Base-by-base conservation (phyloP, 2,329 filamentous ascomycete genomes). In the Torrubiellomyces zombiae region DNA sequence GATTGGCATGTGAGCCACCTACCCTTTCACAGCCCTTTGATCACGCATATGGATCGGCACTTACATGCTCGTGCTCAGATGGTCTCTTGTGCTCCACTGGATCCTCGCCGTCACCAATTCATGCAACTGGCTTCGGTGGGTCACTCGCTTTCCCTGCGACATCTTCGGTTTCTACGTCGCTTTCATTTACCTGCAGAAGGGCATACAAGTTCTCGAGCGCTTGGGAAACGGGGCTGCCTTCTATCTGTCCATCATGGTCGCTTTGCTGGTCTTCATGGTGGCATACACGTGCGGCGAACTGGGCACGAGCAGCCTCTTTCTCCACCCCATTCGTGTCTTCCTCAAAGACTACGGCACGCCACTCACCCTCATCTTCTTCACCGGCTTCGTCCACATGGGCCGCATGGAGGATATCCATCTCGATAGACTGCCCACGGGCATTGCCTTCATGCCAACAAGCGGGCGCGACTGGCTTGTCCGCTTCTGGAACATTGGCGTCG, bases 141-240 rank as follows among this genome's bases (percentile, higher is more conserved):
- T 93, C 13, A 93, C 83, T 1, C 67, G 81, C 9, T 93, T 93
- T 45, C 82, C 81, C 14, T 92, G 83, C 52, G 83, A 93, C 48
- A 89, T 86, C 40, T 92, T 93, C 37, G 83, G 82, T 25, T 91
- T 92, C 54, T 92, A 92, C 45, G 82, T 92, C 23, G 82, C 82
- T 28, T 83, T 79, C 44, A 86, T 92, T 48, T 92, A 92, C 45
- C 61, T 92, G 12, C 81, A 92, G 43, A 92, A 92, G 51, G 82
- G 82, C 10, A 75, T 92, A 32, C 80, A 92, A 50, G 79, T 91
- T 9, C 63, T 92, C 12, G 75, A 73, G 21, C 65, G 75, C 9
- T 76, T 91, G 40, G 83, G 78, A 49, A 43, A 59, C 47, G 50
- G 58, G 36, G 62, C 59, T 24, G 66, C 76, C 44, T 57, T 89